A percentile compares a stretch with the other conserved stretches of the same genome.
Evolutionary conservation across 2,329 filamentous ascomycete species (phyloP).

Genomic region (Colletotrichum shisoi): DNA sequence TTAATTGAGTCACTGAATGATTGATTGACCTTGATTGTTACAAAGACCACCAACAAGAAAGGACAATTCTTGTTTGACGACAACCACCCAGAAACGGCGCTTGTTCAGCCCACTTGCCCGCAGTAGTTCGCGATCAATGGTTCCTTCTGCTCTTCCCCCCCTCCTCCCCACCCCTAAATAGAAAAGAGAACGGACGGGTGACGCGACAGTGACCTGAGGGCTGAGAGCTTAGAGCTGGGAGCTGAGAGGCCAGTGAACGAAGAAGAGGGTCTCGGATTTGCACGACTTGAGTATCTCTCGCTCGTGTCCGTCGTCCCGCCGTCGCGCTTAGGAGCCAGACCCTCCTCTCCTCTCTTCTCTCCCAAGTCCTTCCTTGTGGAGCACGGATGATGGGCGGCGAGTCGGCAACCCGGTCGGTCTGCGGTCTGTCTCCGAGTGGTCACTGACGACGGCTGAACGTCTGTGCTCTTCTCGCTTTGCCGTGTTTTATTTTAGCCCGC

Average conservation of each 20-base stretch:
- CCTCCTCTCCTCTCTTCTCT: slow-evolving; percentile 1
- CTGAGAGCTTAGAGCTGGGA: neutral
- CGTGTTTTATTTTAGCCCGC: neutral
- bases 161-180: no score
- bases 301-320: slow-evolving; percentile 14
- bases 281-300: slow-evolving; percentile 3
- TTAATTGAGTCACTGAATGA: no score
- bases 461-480: slow-evolving; percentile 7
- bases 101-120: neutral
- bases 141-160: neutral
- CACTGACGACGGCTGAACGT: neutral
- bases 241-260: slow-evolving; percentile 6
- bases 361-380: slow-evolving; percentile 7
- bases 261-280: slow-evolving; percentile 10
- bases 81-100: neutral
- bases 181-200: neutral
- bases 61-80: neutral
- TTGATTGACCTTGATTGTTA: neutral
- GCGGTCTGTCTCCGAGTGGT: no score
- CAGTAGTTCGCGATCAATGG: neutral
- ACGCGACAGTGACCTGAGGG: neutral
- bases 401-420: slow-evolving; percentile 6
- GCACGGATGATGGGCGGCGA: slow-evolving; percentile 17
- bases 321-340: slow-evolving; percentile 16
- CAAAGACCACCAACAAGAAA: neutral